A percentile compares a stretch with the other conserved stretches of the same genome.
These are phyloP conservation scores for Pittosporum tobira DNA, from an alignment of 129 eudicot species.

Conservation along the genomic window DNA sequence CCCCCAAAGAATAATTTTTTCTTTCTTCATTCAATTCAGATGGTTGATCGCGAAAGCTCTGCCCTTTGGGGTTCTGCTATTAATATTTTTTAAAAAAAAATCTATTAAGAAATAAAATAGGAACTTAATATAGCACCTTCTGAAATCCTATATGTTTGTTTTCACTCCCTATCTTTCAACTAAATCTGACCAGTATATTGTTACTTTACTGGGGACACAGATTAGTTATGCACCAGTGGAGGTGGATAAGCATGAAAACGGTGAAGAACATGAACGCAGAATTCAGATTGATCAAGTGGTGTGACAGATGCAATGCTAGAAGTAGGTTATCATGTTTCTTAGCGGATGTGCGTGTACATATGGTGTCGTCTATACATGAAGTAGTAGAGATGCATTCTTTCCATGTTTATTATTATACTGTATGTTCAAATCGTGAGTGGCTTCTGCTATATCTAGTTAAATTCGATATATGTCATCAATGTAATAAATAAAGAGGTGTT, in stretches of 20 bases:
- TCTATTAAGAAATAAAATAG: no score
- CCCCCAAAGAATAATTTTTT: no score
- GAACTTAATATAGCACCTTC: no score
- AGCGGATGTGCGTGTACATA: constrained; percentile 17
- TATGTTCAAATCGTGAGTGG: background rate
- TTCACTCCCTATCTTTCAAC: no score
- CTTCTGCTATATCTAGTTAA: background rate
- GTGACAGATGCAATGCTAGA: background rate
- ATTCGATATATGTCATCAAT: background rate
- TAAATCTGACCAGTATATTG: no score
- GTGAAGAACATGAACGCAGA: constrained; percentile 21
- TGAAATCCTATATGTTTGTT: no score
- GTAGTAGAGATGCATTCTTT: constrained; percentile 11
- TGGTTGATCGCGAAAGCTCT: no score
- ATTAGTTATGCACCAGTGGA: constrained; percentile 38
- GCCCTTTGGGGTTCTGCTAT: no score
- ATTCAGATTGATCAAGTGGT: constrained; percentile 14
- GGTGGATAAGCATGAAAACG: constrained; percentile 25
- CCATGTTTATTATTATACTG: no score
- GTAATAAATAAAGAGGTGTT: constrained; percentile 12
- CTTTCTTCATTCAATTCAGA: no score
- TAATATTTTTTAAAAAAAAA: no score
- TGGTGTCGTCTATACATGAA: constrained; percentile 3
- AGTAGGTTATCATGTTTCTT: background rate
- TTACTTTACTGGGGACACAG: constrained; percentile 23